These are phyloP conservation scores for Daldinia grandis DNA, from an alignment of 495 filamentous ascomycete species.

Conservation along the genomic window DNA sequence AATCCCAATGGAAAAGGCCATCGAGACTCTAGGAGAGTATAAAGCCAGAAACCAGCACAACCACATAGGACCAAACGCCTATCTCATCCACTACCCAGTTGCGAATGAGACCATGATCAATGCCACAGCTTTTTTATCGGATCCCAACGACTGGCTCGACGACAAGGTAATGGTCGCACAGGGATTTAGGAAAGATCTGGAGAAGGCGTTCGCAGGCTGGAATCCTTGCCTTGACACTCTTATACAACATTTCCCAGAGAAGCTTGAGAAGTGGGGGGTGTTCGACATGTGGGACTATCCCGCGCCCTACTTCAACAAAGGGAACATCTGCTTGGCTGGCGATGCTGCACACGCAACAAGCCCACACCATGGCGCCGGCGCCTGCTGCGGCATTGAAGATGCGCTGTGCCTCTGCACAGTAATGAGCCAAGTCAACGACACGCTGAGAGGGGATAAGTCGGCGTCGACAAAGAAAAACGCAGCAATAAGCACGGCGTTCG, in stretches of 20 bases:
- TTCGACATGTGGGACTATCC: constrained; percentile 52
- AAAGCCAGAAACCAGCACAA: constrained; percentile 55
- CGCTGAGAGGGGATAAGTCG: background rate
- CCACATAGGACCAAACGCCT: constrained; percentile 56
- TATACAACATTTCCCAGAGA: constrained; percentile 40
- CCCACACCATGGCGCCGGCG: constrained; percentile 56
- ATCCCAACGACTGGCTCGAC: constrained; percentile 52
- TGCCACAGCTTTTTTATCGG: constrained; percentile 55
- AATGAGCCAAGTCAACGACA: constrained; percentile 16
- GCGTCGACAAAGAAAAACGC: constrained; percentile 9
- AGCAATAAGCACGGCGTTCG: constrained; percentile 21
- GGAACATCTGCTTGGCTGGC: constrained; percentile 46
- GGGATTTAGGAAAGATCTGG: constrained; percentile 47
- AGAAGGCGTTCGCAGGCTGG: constrained; percentile 39
- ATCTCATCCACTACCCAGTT: constrained; percentile 60
- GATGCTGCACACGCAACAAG: constrained; percentile 54
- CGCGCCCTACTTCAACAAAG: constrained; percentile 41
- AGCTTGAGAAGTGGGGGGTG: constrained; percentile 50
- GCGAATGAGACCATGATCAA: constrained; percentile 57
- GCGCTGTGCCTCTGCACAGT: constrained; percentile 41
- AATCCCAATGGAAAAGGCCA: constrained; percentile 61
- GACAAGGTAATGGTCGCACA: constrained; percentile 44
- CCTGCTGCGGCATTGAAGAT: constrained; percentile 53
- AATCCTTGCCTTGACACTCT: constrained; percentile 38
- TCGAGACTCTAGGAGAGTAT: constrained; percentile 57